Percentiles rank a stretch among this genome's conserved stretches.
phyloP scores from a whole-genome alignment of 805 yeast species.

The Nakazawaea peltata region DNA sequence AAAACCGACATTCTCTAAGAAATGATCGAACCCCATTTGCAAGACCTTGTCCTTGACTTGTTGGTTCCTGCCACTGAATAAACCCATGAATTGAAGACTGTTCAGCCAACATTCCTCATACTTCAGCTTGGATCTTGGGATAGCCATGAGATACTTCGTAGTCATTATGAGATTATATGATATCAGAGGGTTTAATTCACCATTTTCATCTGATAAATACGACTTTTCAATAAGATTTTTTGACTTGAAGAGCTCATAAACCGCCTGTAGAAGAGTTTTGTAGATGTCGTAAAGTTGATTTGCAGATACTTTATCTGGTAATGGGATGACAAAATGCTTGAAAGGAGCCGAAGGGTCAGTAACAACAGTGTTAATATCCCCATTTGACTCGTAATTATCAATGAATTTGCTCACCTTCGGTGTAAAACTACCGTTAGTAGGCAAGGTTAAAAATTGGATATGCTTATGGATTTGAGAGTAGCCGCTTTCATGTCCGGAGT shows the following conservation, averaged over 20 bases:
- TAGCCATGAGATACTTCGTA: constrained; percentile 71
- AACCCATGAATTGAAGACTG: constrained; percentile 74
- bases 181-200: constrained; percentile 15
- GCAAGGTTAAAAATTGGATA: constrained; percentile 69
- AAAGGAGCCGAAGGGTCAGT: constrained; percentile 57
- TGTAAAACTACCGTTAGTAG: constrained; percentile 39
- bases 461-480: constrained; percentile 96
- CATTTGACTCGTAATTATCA: constrained; percentile 17
- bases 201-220: constrained; percentile 26
- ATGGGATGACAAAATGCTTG: constrained; percentile 71
- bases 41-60: constrained; percentile 41
- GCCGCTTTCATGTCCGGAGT: constrained; percentile 83
- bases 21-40: constrained; percentile 36
- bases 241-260: constrained; percentile 38
- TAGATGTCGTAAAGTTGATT: constrained; percentile 30
- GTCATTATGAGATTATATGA: constrained; percentile 83
- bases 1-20: constrained; percentile 59
- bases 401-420: constrained; percentile 16
- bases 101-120: constrained; percentile 61
- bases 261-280: constrained; percentile 61
- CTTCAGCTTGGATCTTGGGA: constrained; percentile 63
- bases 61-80: constrained; percentile 66
- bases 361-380: not conserved
- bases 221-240: constrained; percentile 33
- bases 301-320: constrained; percentile 25